Evolutionary conservation across 352 stramenopile genomes (phyloP).

Genomic region (Globisporangium cylindrosporum): DNA sequence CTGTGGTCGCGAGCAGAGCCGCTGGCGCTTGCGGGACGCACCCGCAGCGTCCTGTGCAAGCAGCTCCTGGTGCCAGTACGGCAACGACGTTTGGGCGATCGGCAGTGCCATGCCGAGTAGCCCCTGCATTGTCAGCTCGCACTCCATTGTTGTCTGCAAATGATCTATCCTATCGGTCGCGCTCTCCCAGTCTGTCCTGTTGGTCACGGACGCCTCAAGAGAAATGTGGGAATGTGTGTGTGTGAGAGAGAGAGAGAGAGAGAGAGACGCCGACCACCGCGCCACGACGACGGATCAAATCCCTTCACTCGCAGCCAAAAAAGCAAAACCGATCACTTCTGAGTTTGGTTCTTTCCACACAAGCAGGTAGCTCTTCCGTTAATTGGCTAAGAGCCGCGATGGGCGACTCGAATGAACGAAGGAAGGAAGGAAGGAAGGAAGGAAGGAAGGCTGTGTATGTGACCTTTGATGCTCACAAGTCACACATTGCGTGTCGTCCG

Average conservation of each 20-base stretch:
- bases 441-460: not conserved
- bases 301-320: not conserved
- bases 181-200: not conserved
- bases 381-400: not conserved
- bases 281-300: not conserved
- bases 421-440: too few species aligned
- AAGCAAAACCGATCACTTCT: slow-evolving; percentile 1
- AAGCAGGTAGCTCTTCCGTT: not conserved
- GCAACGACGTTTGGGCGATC: slow-evolving; percentile 17
- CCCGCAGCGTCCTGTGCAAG: slow-evolving; percentile 14
- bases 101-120: slow-evolving; percentile 27
- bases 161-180: not conserved
- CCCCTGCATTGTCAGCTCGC: slow-evolving; percentile 23
- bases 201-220: slow-evolving; percentile 5
- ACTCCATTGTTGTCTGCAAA: slow-evolving; percentile 13
- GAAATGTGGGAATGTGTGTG: not conserved
- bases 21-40: slow-evolving; percentile 25
- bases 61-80: slow-evolving; percentile 30
- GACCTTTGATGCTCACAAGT: slow-evolving; percentile 1
- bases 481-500: not conserved
- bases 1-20: slow-evolving; percentile 8
- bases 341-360: slow-evolving; percentile 4
- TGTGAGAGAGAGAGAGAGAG: too few species aligned
- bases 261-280: not conserved
- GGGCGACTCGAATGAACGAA: not conserved